Base-by-base conservation (phyloP, 2,329 filamentous ascomycete species). In the Pseudopyrenochaeta lycopersici region DNA sequence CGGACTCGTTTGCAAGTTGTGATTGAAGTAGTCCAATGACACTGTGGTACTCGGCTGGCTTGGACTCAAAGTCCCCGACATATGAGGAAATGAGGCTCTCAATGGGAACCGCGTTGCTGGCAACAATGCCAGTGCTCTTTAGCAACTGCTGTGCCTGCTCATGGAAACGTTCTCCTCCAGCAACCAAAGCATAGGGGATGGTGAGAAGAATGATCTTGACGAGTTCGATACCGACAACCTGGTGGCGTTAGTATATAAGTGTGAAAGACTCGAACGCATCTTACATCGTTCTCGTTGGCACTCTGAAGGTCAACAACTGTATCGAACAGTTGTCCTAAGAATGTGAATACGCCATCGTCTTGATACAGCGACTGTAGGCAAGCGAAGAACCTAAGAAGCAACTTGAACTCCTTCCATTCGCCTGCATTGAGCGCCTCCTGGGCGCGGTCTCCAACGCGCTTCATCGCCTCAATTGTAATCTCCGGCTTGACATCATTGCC, bases 131-230 rank as follows among this genome's bases (percentile, higher is more conserved):
- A 1, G 95, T 98, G 81, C 96, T 97, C 62, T 96, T 91, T 73
- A 99, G 87, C 47, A 98, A 81, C 41, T 90, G 88, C 1, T 84
- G 83, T 2, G 92, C 92, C 61, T 90, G 83, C 64, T 89, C 86
- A 69, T 90, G 88, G 49, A 70, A 73, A 15, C 63, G 64, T 33
- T 45, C 59, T 32, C 71, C 73, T 29, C 71, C 68, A 4, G 71
- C 64, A 44, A 87, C 86, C 3, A 83, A 81, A 3, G 90, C 89
- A 74, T 98, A 99, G 0, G 95, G 94, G 53, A 99, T 90, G 0
- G 94, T 97, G 43, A 97, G 86, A 39, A 98, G 86, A 62, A 99
- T 97, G 66, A 97, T 93, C 78, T 97, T 98, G 74, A 97, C 92
- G 30, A 99, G 85, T 78, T 98, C 95, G 36, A 96, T 78, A 17